phyloP scores from a whole-genome alignment of 1,284 basidiomycete genomes.

The Nidula niveotomentosa region DNA sequence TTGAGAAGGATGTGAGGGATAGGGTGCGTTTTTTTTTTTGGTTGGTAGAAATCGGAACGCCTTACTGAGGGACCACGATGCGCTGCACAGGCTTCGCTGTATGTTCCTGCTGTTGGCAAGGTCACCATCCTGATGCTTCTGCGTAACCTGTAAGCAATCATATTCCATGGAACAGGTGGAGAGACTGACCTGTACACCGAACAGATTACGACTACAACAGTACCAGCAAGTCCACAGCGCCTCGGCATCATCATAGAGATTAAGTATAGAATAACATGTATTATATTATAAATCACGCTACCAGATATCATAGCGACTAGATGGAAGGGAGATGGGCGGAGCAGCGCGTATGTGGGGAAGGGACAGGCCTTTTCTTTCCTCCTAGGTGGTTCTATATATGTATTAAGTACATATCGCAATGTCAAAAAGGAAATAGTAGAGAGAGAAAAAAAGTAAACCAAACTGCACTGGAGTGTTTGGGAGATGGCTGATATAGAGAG shows the following conservation, averaged over 20 bases:
- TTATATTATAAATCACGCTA: constrained; percentile 6
- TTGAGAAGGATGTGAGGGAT: constrained; percentile 89
- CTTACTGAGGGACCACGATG: not conserved
- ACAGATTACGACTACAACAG: constrained; percentile 70
- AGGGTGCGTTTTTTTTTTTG: constrained; percentile 52
- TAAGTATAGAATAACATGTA: not conserved
- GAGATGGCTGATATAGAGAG: too few species aligned
- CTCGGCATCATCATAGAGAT: constrained; percentile 1
- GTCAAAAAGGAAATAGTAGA: too few species aligned
- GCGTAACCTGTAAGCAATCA: constrained; percentile 76
- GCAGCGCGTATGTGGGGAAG: too few species aligned
- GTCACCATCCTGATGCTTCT: constrained; percentile 97
- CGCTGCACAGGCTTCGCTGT: constrained; percentile 75
- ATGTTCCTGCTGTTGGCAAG: constrained; percentile 93
- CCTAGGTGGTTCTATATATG: too few species aligned
- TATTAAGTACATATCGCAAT: too few species aligned
- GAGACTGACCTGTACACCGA: not conserved
- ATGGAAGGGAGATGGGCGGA: too few species aligned
- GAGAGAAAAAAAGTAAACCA: too few species aligned
- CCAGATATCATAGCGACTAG: too few species aligned
- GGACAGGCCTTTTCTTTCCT: too few species aligned
- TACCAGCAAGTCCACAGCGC: constrained; percentile 52
- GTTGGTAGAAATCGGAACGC: not conserved
- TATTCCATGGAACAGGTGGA: not conserved
- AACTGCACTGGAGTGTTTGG: too few species aligned